Evolutionary conservation across 169 alveolate species (phyloP).

Genomic region (Condylostoma magnum): DNA sequence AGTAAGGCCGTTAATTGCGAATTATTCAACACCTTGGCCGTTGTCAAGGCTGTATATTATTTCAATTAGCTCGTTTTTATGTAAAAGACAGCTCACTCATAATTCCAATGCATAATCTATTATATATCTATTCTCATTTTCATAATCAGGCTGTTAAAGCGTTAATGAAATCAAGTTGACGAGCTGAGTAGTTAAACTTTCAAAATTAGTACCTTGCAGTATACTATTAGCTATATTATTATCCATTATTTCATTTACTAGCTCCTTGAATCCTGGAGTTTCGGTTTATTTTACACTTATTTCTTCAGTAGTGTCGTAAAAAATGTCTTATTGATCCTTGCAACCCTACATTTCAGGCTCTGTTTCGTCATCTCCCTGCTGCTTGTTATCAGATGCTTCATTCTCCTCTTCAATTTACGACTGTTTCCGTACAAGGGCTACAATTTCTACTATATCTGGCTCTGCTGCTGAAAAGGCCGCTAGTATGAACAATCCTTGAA

Average conservation of each 20-base stretch:
- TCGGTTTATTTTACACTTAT: slow-evolving; percentile 11
- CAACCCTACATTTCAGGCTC: neutral
- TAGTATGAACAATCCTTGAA: slow-evolving; percentile 50
- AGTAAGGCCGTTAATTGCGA: slow-evolving; percentile 20
- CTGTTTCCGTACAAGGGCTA: slow-evolving; percentile 42
- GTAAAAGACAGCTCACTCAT: slow-evolving; percentile 39
- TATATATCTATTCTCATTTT: slow-evolving; percentile 47
- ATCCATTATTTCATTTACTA: slow-evolving; percentile 30
- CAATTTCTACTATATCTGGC: slow-evolving; percentile 37
- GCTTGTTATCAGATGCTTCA: slow-evolving; percentile 24
- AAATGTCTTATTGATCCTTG: neutral
- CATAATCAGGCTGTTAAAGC: slow-evolving; percentile 40
- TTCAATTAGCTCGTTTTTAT: slow-evolving; percentile 21
- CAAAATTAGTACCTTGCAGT: slow-evolving; percentile 27
- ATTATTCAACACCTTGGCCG: neutral
- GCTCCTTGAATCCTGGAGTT: slow-evolving; percentile 16
- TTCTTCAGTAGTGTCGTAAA: neutral
- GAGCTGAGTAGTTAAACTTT: slow-evolving; percentile 24
- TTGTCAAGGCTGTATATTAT: slow-evolving; percentile 13
- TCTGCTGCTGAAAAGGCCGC: slow-evolving; percentile 60
- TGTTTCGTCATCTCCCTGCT: slow-evolving; percentile 5
- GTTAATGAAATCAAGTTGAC: slow-evolving; percentile 29
- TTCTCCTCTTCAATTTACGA: slow-evolving; percentile 18
- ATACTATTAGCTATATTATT: slow-evolving; percentile 25
- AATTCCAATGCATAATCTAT: slow-evolving; percentile 46